Base-by-base conservation (phyloP, 495 filamentous ascomycete genomes). In the Halenospora varia region DNA sequence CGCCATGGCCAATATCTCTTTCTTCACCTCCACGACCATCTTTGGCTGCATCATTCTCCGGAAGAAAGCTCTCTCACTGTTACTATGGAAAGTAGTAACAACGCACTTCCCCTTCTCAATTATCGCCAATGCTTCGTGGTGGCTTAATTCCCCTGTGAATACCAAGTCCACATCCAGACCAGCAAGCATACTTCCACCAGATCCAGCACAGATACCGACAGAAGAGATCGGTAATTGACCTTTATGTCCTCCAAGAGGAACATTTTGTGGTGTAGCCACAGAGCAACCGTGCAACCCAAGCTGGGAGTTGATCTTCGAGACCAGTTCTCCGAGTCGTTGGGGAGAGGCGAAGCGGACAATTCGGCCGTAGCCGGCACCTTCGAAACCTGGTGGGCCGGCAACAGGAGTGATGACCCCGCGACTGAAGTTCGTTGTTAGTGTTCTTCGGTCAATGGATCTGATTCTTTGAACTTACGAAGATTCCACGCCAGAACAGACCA, bases 111-210 rank as follows among this genome's bases (percentile, higher is more conserved):
- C 94, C n/a, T 81, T 78, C 77, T 97, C 93, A 25, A 87, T 90
- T 20, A 89, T 87, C 25, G 88, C 82, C 41, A 98, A 78, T 10
- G 93, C 88, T 57, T 94, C 87, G 66, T 98, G 94, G 69, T 98
- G 94, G 51, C 82, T 86, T 80, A 97, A 81, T 69, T 98, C 94
- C 8, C 94, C 94, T 0, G 93, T 97, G 57, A 97, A 88, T 0
- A 92, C 71, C 23, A 97, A 72, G 66, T 97, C 91, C 2, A 86
- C 78, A 22, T 79, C 75, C 17, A 84, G 75, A 51, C 84, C 78
- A 49, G 86, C 79, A 56, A 98, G 79, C 11, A 96, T 75, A 26
- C 83, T 80, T 2, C 81, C 83, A 0, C 94, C 94, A 0, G 86
- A 90, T 0, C 94, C 94, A 2, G 94, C 92, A 61, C 93, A 97